Base-by-base conservation (phyloP, 2,329 filamentous ascomycete species). In the Fusarium secorum region DNA sequence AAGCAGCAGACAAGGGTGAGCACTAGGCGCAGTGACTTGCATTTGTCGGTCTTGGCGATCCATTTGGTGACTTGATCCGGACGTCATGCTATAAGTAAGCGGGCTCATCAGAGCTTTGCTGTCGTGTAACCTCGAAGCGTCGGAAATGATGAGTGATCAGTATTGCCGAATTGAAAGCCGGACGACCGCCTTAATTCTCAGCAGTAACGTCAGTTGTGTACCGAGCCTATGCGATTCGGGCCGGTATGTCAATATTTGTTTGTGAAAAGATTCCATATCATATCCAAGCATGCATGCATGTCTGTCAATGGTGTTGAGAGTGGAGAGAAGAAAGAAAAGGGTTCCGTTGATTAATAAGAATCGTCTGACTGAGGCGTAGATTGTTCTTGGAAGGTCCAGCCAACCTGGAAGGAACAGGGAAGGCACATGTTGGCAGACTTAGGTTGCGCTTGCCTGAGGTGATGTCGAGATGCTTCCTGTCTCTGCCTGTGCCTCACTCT, bases 21-120 rank as follows among this genome's bases (percentile, higher is more conserved):
- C 69, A 72, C 68, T 49, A 51, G 64, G 42, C 39, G 41, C 66
- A 68, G 60, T 69, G 69, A 72, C 70, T 64, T 70, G 70, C 70
- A 72, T 64, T 52, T 57, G 10, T 26, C 35, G 22, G 55, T 60
- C 69, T 70, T 72, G 69, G 69, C 69, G 49, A 60, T 62, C 44
- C 60, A 65, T 48, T 48, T 36, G 11, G 69, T 75, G 73, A 75
- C 70, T 73, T 73, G 74, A 70, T 74, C 24, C 30, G 57, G 62
- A 75, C 74, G 74, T 75, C 74, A 75, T 72, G 44, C 53, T 57
- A 63, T 61, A 59, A 56, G 42, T 57, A 56, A 64, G 42, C 45
- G 45, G 45, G 60, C 52, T 61, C 35, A 30, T 39, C 39, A 22
- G 28, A 64, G 39, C 48, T 52, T 44, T 49, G 30, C 44, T 64